These are phyloP conservation scores for Penicillium decumbens DNA, from an alignment of 2,329 filamentous ascomycete species.

Conservation along the genomic window DNA sequence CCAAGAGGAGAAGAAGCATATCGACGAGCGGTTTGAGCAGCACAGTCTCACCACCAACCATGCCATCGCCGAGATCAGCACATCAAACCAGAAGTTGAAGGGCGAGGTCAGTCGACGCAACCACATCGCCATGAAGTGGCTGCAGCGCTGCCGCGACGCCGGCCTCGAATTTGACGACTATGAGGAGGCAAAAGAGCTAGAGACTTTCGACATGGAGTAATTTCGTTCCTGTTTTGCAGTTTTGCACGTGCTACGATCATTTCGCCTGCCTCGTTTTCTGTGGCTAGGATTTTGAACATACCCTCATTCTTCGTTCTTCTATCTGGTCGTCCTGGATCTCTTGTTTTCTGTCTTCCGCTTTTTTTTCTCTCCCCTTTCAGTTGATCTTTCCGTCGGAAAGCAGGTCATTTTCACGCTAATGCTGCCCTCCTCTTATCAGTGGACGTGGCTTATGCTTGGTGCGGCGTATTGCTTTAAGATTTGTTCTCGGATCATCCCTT, in stretches of 20 bases:
- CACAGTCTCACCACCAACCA: conserved; percentile 44
- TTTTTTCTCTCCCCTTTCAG: conserved; percentile 5
- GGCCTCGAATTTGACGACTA: conserved; percentile 49
- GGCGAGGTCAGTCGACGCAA: conserved; percentile 81
- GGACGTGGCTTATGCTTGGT: neutral
- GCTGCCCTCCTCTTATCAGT: neutral
- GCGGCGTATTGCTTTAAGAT: conserved; percentile 12
- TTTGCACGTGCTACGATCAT: conserved; percentile 27
- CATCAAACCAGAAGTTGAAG: conserved; percentile 92
- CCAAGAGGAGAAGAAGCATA: conserved; percentile 44
- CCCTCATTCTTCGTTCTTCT: conserved; percentile 20
- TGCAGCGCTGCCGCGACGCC: conserved; percentile 45
- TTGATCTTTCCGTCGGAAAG: neutral
- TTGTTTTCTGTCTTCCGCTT: neutral
- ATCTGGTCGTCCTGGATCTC: conserved; percentile 9
- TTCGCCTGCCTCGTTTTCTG: conserved; percentile 15
- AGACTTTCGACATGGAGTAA: conserved; percentile 36
- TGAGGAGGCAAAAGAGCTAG: conserved; percentile 41
- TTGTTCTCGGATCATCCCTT: conserved; percentile 17
- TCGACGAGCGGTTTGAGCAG: conserved; percentile 41
- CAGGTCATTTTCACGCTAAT: neutral
- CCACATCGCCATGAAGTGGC: conserved; percentile 56
- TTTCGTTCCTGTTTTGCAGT: conserved; percentile 7
- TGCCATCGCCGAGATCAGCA: conserved; percentile 75
- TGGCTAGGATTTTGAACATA: conserved; percentile 26